phyloP scores from a whole-genome alignment of 106 monocot species.

The Dendrobium officinale region DNA sequence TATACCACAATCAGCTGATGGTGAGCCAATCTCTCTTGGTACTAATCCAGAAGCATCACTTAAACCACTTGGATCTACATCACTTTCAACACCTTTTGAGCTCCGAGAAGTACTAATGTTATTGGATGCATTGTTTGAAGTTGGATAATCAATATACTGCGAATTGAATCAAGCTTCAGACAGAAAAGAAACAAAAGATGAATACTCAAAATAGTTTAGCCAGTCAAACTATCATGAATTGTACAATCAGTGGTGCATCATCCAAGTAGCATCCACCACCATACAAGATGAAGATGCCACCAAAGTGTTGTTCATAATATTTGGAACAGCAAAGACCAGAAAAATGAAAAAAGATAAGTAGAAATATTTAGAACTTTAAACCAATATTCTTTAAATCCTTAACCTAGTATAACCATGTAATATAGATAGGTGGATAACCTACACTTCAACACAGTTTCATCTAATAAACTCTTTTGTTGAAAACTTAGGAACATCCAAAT shows the following conservation, averaged over 20 bases:
- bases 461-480: not conserved
- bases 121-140: slow-evolving; percentile 16
- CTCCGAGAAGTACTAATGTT: slow-evolving; percentile 16
- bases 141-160: slow-evolving; percentile 35
- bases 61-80: slow-evolving; percentile 12
- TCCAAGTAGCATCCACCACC: not conserved
- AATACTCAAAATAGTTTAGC: not conserved
- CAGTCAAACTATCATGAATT: not conserved
- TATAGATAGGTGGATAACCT: not conserved
- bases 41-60: slow-evolving; percentile 16
- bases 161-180: slow-evolving; percentile 1
- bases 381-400: not conserved
- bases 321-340: not conserved
- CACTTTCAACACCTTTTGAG: slow-evolving; percentile 12
- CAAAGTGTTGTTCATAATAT: not conserved
- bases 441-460: not conserved
- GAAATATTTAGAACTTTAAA: not conserved
- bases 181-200: not conserved
- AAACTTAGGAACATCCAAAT: not conserved
- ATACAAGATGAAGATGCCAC: not conserved
- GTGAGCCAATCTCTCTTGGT: not conserved
- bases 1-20: slow-evolving; percentile 11
- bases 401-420: slow-evolving; percentile 1
- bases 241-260: not conserved
- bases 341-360: not conserved